A percentile compares a stretch with the other conserved stretches of the same genome.
Conservation (phyloP, 2,329 filamentous ascomycete species). For the Drechslera avenae region DNA sequence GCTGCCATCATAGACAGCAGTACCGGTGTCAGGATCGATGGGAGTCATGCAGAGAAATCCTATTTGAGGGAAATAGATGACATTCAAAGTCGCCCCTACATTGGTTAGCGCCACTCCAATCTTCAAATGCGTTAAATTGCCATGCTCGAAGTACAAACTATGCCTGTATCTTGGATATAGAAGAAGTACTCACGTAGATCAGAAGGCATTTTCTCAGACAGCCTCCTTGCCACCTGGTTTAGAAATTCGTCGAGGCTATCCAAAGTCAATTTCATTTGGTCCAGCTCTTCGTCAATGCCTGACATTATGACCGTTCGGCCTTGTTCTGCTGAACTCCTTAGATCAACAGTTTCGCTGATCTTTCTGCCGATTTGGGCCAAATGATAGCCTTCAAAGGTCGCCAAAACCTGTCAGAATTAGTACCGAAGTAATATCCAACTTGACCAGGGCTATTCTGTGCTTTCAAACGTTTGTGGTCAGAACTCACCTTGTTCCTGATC, state of each 20-base stretch:
- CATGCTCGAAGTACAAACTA: no score
- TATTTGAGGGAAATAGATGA: slow-evolving; percentile 88
- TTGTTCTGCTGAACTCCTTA: slow-evolving; percentile 73
- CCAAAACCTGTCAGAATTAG: slow-evolving; percentile 56
- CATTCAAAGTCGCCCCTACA: slow-evolving; percentile 62
- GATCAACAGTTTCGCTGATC: slow-evolving; percentile 75
- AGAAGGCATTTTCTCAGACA: slow-evolving; percentile 67
- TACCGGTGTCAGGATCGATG: slow-evolving; percentile 63
- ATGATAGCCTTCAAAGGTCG: slow-evolving; percentile 62
- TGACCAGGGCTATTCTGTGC: background rate
- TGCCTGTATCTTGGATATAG: no score
- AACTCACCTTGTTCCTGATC: slow-evolving; percentile 60
- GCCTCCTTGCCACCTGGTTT: slow-evolving; percentile 66
- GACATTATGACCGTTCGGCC: slow-evolving; percentile 73
- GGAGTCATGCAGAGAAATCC: slow-evolving; percentile 84
- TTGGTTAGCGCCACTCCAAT: background rate
- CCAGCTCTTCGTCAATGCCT: slow-evolving; percentile 75
- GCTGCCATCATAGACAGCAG: slow-evolving; percentile 66
- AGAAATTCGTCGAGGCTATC: slow-evolving; percentile 78
- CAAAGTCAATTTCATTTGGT: slow-evolving; percentile 77
- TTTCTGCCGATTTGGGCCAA: slow-evolving; percentile 70
- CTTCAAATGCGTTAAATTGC: no score
- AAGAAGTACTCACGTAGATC: slow-evolving; percentile 47
- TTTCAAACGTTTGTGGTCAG: background rate
- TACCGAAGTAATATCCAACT: background rate